A percentile compares a stretch with the other conserved stretches of the same genome.
phyloP scores from a whole-genome alignment of 2,329 filamentous ascomycete genomes.

The Proliferodiscus dingleyae region DNA sequence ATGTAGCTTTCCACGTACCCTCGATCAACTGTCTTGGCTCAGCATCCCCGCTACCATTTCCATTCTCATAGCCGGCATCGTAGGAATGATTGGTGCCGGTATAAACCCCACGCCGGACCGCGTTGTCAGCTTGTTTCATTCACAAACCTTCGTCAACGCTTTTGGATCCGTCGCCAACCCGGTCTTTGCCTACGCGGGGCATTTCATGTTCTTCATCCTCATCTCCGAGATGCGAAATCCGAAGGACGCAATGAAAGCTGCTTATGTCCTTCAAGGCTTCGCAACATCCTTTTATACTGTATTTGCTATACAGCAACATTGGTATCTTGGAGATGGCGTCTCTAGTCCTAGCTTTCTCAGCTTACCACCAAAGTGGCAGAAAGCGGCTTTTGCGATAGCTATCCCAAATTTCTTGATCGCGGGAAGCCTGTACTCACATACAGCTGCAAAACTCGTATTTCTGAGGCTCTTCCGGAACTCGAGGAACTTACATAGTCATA shows the following conservation, averaged over 20 bases:
- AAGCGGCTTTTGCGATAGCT: constrained; percentile 63
- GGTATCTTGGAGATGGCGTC: constrained; percentile 57
- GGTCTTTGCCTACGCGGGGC: constrained; percentile 53
- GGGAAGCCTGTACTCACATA: constrained; percentile 64
- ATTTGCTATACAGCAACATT: constrained; percentile 62
- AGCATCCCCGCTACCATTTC: constrained; percentile 40
- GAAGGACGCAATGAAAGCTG: constrained; percentile 50
- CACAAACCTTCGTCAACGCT: constrained; percentile 39
- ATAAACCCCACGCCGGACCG: constrained; percentile 3
- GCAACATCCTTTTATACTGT: constrained; percentile 59
- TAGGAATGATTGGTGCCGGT: constrained; percentile 48
- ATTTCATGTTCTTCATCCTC: constrained; percentile 56
- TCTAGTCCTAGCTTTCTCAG: constrained; percentile 61
- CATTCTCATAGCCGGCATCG: constrained; percentile 45
- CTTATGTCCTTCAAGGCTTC: constrained; percentile 51
- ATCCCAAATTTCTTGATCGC: constrained; percentile 66
- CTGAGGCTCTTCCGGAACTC: constrained; percentile 57
- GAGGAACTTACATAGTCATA: constrained; percentile 57
- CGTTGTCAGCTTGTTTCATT: constrained; percentile 32
- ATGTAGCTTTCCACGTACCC: constrained; percentile 43
- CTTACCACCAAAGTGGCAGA: constrained; percentile 46
- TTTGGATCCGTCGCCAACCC: constrained; percentile 52
- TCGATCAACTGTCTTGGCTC: constrained; percentile 45
- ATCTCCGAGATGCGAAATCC: constrained; percentile 53
- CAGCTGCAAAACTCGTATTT: constrained; percentile 63